Evolutionary conservation across 768 basidiomycete genomes (phyloP), one percentile per base, ranked within the genome.

Genomic region (Mycena kentingensis): DNA sequence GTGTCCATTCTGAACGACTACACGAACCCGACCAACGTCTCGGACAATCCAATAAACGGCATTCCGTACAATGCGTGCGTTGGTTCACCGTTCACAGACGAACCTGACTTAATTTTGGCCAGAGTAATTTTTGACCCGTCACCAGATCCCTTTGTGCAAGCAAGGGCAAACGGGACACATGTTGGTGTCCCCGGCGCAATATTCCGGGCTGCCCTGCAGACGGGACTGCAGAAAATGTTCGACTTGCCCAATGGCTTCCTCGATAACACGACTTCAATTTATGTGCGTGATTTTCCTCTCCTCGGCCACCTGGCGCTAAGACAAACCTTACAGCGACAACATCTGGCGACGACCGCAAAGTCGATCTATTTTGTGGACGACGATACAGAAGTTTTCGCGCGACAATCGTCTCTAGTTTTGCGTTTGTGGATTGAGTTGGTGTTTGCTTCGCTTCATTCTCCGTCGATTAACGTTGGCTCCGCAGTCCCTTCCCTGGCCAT

Each of bases 181-280:
- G 71, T 79, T n/a, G 75, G 78, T n/a, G 64, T 89, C 0, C 76
- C 87, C 15, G 78, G 78, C 7, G 79, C 87, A 4, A 80, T 88
- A 18, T 84, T 82, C 56, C 76, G 74, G 10, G 70, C 70, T 43
- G 85, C 85, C 3, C 57, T 65, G 7, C 73, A 78, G 51, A 65
- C 66, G 19, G 82, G 82, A 2, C 60, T 67, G 1, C 67, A 76
- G 43, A 64, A 74, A 2, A 73, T 73, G 7, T 87, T 85, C 60
- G 72, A 79, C 54, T 51, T 70, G 22, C 57, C 73, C 2, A 74
- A 77, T 43, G 79, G 77, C 0, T 84, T 88, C 58, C 57, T 82
- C 57, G 74, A 79, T 58, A 61, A 78, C 31, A 87, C 87, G 0
- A 55, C 32, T 7, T 57, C 38, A 2, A 67, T 85, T 38, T 85